Base-by-base conservation (phyloP, 176 grass and related monocot genomes). In the Eragrostis curvula region DNA sequence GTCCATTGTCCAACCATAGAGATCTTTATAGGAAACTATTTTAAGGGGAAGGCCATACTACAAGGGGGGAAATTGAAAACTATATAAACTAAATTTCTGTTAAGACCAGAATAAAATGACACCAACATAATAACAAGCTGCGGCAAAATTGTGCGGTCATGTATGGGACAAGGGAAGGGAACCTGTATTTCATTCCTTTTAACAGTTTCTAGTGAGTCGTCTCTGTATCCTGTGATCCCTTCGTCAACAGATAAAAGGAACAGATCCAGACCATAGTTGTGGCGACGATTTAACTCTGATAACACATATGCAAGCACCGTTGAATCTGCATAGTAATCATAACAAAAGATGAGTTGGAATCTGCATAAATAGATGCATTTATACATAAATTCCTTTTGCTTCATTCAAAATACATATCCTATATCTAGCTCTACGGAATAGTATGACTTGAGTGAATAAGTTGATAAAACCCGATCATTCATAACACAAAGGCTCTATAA, bases 121-220 rank as follows among this genome's bases (percentile, higher is more conserved):
- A 69, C 11, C 39, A 78, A 5, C 48, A 40, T 15, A 75, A 68
- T 67, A 8, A 76, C 7, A 70, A 57, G 9, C 59, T 81, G 46
- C 53, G 81, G 66, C 9, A 82, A 17, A 93, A 73, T 10, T 70
- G 23, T 21, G 28, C 0, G 2, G 25, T 16, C 74, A 8, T 71
- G 17, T 80, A 18, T 1, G 36, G 29, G 25, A 48, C 46, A 41
- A 43, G 52, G 5, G 40, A 40, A 64, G 50, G 23, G 40, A 47
- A 98, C 96, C 96, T 96, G 92, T 74, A 99, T 73, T 91, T 99
- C 96, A 79, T 99, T 99, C 83, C 96, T 95, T 91, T 93, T 96
- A 59, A 99, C 91, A 88, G 96, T 98, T 96, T 99, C 91, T 66
- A 96, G 87, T 5, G 96, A 99, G 73, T 99, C 96, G 3, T 99